These are phyloP conservation scores for Pseudocercospora vitis DNA, from an alignment of 2,329 filamentous ascomycete genomes.

Conservation along the genomic window DNA sequence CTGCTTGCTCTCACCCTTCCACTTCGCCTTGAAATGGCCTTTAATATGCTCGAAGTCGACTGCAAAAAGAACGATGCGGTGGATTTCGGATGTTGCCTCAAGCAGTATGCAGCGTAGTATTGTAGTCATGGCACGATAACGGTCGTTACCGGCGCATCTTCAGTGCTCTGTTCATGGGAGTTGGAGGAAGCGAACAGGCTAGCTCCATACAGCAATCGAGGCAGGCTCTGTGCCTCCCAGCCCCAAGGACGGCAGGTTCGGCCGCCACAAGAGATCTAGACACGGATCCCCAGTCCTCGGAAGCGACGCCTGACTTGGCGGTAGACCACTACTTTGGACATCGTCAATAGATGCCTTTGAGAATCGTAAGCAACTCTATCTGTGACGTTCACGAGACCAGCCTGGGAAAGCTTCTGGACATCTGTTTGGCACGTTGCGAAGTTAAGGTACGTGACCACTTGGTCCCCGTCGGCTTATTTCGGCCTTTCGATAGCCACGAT, in stretches of 20 bases:
- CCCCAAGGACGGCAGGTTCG: too few relatives aligned
- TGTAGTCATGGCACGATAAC: too few relatives aligned
- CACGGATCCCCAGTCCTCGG: too few relatives aligned
- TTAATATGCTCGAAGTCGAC: too few relatives aligned
- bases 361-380: neutral
- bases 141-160: neutral
- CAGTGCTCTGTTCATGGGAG: neutral
- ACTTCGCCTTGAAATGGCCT: too few relatives aligned
- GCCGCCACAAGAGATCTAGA: too few relatives aligned
- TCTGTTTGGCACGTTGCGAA: neutral
- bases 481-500: neutral
- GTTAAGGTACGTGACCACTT: neutral
- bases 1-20: neutral
- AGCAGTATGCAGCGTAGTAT: too few relatives aligned
- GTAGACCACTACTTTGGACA: too few relatives aligned
- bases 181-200: constrained; percentile 1
- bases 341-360: too few relatives aligned
- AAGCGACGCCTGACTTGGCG: neutral
- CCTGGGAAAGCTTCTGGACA: neutral
- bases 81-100: too few relatives aligned
- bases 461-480: neutral
- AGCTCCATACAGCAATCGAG: neutral
- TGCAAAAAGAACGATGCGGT: too few relatives aligned
- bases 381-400: neutral
- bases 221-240: neutral